phyloP scores from a whole-genome alignment of 2,329 filamentous ascomycete genomes.

The Ramularia endophylla region DNA sequence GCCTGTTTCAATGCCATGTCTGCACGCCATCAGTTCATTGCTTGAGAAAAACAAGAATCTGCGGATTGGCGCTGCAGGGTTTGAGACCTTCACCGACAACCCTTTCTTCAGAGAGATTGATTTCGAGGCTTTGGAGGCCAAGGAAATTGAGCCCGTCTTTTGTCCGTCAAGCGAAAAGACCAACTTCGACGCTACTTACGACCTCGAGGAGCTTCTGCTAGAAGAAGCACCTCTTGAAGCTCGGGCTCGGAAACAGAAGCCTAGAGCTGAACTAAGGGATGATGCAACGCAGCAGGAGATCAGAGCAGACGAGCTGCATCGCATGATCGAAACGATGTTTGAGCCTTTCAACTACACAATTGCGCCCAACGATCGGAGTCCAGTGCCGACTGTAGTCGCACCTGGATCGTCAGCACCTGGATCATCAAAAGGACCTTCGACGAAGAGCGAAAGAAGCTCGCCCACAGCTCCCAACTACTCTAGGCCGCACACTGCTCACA shows the following conservation, averaged over 20 bases:
- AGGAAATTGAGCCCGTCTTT: slow-evolving; percentile 87
- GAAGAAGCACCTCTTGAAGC: slow-evolving; percentile 95
- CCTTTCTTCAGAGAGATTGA: slow-evolving; percentile 85
- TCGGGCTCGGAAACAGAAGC: slow-evolving; percentile 86
- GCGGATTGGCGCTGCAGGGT: slow-evolving; percentile 76
- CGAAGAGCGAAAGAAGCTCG: slow-evolving; percentile 2
- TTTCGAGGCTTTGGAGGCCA: slow-evolving; percentile 76
- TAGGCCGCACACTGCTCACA: slow-evolving; percentile 7
- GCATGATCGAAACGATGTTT: slow-evolving; percentile 90
- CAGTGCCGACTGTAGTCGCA: slow-evolving; percentile 10
- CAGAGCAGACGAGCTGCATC: slow-evolving; percentile 85
- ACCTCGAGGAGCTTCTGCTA: slow-evolving; percentile 84
- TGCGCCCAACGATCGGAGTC: slow-evolving; percentile 63
- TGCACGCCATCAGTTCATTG: slow-evolving; percentile 80
- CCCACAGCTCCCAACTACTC: not conserved
- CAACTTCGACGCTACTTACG: slow-evolving; percentile 98
- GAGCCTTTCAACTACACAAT: slow-evolving; percentile 92
- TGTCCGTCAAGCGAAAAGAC: slow-evolving; percentile 94
- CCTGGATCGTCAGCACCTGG: slow-evolving; percentile 6
- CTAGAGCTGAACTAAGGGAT: slow-evolving; percentile 81
- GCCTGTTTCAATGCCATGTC: slow-evolving; percentile 78
- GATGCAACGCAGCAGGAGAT: slow-evolving; percentile 96
- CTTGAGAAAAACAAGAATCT: slow-evolving; percentile 73
- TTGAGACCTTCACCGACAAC: slow-evolving; percentile 78
- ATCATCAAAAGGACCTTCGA: slow-evolving; percentile 3